Evolutionary conservation across 2,329 filamentous ascomycete genomes (phyloP), one percentile per base, ranked within the genome.

Genomic region (Elsinoe arachidis): DNA sequence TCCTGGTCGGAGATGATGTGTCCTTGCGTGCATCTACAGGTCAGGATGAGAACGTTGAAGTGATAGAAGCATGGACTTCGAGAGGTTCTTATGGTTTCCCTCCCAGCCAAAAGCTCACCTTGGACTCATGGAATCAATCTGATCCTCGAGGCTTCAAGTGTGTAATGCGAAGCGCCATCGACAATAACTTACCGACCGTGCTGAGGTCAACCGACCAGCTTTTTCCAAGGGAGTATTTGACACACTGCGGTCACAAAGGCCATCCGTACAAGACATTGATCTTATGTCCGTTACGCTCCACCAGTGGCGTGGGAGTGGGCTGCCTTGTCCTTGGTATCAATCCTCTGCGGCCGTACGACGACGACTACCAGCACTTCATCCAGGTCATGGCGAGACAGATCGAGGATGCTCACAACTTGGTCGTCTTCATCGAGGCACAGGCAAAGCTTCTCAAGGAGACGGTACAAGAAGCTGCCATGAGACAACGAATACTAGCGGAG

Each of bases 351-450:
- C 59, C 59, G 10, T 59, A 59, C 10, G 59, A 61, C 15, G 37
- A 58, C 2, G 59, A 61, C 10, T 58, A 57, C 19, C 35, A 59
- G 12, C 53, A 55, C 14, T 61, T 61, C n/a, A 51, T 61, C n/a
- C 53, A 53, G 6, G 56, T 57, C 23, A 47, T 61, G 44, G 23
- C 51, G 5, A 43, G 37, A 12, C 59, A 59, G 19, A 30, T 59
- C n/a, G 58, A 57, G 9, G 52, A 57, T 23, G 38, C 47, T 7
- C 46, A 57, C 17, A 55, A 54, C 5, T 49, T 57, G 11, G 38
- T 56, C 6, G 19, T 59, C 11, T 46, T 39, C 17, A 37, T 23
- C n/a, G 59, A 58, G 44, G 56, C 58, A 30, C 52, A 57, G 26
- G 23, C 19, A 1, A 41, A 26, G 39, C 44, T 54, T 19, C 46